Evolutionary conservation across 495 filamentous ascomycete species (phyloP), one percentile per base, ranked within the genome.

Genomic region (Penicillium canescens): DNA sequence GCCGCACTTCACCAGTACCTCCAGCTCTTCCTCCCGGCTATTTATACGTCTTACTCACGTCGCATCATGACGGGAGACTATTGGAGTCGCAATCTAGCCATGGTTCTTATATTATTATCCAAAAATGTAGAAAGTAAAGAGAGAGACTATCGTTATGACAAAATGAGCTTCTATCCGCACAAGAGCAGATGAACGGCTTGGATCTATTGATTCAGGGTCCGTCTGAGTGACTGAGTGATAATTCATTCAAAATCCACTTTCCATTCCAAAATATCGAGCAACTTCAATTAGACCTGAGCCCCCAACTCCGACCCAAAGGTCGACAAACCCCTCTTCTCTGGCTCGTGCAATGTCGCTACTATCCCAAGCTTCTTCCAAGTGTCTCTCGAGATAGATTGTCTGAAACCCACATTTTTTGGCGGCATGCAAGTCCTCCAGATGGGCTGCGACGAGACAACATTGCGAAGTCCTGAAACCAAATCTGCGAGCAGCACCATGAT

Each of bases 371-470:
- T 88, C 86, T 68, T 90, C 87, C 33, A 59, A 51, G 3, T 65
- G 60, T 58, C 85, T 69, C 74, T 87, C 86, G 5, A 90, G 79
- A 69, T 89, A 90, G 28, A 91, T 78, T 2, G 84, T 85, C 59
- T 76, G 66, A 45, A 88, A 69, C 0, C 86, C 87, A 48, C 70
- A 72, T n/a, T 51, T 59, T 58, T 80, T 81, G 8, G 86, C 87
- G 0, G 79, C 85, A 14, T 77, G 74, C 57, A 89, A 63, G 62
- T 90, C 87, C 20, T 58, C 67, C 50, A 89, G 67, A 69, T 91
- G 87, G 35, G 86, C 82, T 16, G 88, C 86, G 28, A 89, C 86
- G 78, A 91, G 80, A 8, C 81, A 85, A 35, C 87, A 84, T 61
- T 89, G 76, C 42, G 59, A 62, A 14, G 77, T 77, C 54, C 70